Evolutionary conservation across 106 monocot species (phyloP).

Genomic region (Dioscorea dumetorum): DNA sequence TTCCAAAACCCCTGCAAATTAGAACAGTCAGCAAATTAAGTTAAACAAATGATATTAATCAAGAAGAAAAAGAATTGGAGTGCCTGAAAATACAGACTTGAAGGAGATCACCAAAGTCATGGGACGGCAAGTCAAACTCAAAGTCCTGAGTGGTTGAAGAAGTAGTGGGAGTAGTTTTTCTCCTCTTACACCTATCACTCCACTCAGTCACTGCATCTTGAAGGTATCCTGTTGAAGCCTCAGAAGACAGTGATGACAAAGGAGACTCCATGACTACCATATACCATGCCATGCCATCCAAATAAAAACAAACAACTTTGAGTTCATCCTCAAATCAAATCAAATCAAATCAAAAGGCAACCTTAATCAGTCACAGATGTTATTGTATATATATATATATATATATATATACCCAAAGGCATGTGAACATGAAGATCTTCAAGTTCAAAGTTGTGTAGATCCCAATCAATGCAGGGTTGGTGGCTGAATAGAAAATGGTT

Average conservation of each 20-base stretch:
- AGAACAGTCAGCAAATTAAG: neutral
- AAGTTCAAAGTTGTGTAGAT: constrained; percentile 14
- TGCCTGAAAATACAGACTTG: constrained; percentile 10
- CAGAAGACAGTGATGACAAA: constrained; percentile 18
- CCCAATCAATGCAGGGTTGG: constrained; percentile 26
- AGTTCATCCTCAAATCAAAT: too few relatives aligned
- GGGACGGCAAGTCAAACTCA: neutral
- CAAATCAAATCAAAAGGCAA: too few relatives aligned
- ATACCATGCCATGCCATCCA: too few relatives aligned
- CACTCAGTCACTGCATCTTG: constrained; percentile 24
- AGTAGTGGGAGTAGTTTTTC: neutral
- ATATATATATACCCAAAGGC: constrained; percentile 3
- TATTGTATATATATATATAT: too few relatives aligned
- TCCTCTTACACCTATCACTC: constrained; percentile 10
- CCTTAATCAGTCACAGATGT: too few relatives aligned
- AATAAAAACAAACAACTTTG: too few relatives aligned
- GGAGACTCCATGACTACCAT: constrained; percentile 8
- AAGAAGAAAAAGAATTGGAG: neutral
- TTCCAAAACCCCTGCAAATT: constrained; percentile 59
- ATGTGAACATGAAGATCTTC: constrained; percentile 18
- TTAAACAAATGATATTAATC: neutral
- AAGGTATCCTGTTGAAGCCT: constrained; percentile 24
- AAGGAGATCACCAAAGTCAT: constrained; percentile 39
- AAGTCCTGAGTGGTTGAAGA: too few relatives aligned
- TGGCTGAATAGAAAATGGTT: constrained; percentile 10